Evolutionary conservation across 495 filamentous ascomycete genomes (phyloP), one percentile per base, ranked within the genome.

Genomic region (Aspergillus olivimuriae): DNA sequence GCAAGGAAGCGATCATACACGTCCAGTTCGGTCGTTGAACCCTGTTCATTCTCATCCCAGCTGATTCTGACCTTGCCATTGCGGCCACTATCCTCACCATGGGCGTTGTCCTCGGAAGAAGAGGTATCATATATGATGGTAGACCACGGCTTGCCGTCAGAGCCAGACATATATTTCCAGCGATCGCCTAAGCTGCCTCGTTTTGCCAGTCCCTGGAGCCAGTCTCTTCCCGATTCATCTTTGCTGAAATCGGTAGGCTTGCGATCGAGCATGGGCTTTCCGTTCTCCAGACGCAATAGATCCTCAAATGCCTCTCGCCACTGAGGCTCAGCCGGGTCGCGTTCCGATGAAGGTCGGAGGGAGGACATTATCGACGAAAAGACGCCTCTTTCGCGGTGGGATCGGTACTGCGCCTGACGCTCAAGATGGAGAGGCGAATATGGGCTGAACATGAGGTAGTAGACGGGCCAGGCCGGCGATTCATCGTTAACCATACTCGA

Each of bases 271-370:
- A 76, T 63, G 4, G 61, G 56, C 44, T 70, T 66, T 35, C 70
- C 75, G 37, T 71, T 73, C 26, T 74, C 60, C 2, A 76, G 57
- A 18, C 62, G 58, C 8, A 80, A 40, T 8, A 80, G 61, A 55
- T 80, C 77, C 47, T 78, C 75, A 43, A 78, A 78, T 0, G 77
- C 77, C 38, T 71, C 66, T 12, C 73, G 64, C 74, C 74, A 80
- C 22, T 60, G 68, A 4, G 67, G 64, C 40, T 69, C 62, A 4
- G 46, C 48, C 3, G 58, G 50, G 16, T 68, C 61, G 24, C 41
- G 52, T 9, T 66, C 63, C 1, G 57, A 51, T 4, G 48, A 44
- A 20, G 48, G 34, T 30, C 55, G 56, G 16, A 65, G 41, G 21
- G 66, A 60, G 0, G 65, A 62, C 53, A 70, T 57, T 26, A 70